Conservation (phyloP, 2,329 filamentous ascomycete species). For the Arthrobotrys pseudoclavata region DNA sequence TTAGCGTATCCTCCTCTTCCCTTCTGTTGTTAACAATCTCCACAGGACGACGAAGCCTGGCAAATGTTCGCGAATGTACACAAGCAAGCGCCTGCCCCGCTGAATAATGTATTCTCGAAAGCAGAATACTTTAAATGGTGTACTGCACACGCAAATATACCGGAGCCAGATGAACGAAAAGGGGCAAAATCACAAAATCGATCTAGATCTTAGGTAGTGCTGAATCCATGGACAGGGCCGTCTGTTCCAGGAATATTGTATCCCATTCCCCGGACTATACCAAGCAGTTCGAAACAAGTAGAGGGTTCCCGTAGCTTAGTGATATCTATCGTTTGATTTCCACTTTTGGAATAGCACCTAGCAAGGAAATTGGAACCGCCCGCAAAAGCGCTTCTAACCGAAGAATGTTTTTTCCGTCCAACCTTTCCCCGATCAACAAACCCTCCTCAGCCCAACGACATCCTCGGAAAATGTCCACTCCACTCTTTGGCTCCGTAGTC, state of each 20-base stretch:
- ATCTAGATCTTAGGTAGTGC: not conserved
- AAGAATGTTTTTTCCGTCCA: slow-evolving; percentile 30
- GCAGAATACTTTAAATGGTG: slow-evolving; percentile 54
- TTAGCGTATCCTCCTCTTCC: not conserved
- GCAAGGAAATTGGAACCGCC: slow-evolving; percentile 28
- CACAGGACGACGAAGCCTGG: slow-evolving; percentile 54
- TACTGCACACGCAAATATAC: slow-evolving; percentile 15
- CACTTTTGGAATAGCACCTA: slow-evolving; percentile 11
- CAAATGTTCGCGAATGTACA: slow-evolving; percentile 58
- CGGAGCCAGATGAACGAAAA: slow-evolving; percentile 36
- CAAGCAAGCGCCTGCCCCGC: slow-evolving; percentile 33
- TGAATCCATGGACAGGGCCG: too few relatives aligned
- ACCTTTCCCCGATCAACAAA: slow-evolving; percentile 48
- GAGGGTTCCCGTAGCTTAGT: slow-evolving; percentile 2
- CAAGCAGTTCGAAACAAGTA: not conserved
- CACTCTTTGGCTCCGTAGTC: slow-evolving; percentile 23
- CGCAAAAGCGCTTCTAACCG: slow-evolving; percentile 54
- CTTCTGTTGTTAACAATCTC: not conserved
- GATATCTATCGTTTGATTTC: slow-evolving; percentile 1
- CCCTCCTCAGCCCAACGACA: slow-evolving; percentile 25
- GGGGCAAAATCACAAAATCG: slow-evolving; percentile 18
- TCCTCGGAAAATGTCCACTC: slow-evolving; percentile 46
- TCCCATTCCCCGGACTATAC: not conserved
- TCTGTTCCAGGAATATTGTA: not conserved
- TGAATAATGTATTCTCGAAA: slow-evolving; percentile 45